Evolutionary conservation across 2,329 filamentous ascomycete species (phyloP).

Genomic region (Trichophyton equinum): DNA sequence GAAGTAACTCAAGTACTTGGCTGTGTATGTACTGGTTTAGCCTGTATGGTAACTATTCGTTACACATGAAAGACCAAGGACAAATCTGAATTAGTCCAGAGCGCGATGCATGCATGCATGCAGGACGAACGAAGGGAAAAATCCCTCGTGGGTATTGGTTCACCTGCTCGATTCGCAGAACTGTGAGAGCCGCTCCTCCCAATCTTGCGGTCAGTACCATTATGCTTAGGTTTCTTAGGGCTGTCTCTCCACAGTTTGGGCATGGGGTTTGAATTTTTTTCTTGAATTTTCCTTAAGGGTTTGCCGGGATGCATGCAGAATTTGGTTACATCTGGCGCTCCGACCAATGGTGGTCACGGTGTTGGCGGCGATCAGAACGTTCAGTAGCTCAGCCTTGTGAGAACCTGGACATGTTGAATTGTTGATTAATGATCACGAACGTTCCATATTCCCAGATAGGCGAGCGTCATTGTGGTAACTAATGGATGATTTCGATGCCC

Average conservation of each 20-base stretch:
- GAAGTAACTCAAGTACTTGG: background rate
- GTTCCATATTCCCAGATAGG: background rate
- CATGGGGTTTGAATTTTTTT: background rate
- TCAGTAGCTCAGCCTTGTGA: conserved; percentile 2
- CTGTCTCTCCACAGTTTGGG: background rate
- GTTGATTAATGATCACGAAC: conserved; percentile 1
- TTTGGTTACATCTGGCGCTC: background rate
- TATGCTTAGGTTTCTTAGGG: background rate
- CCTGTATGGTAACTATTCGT: background rate
- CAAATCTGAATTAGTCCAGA: background rate
- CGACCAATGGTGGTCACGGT: background rate
- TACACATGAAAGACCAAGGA: background rate
- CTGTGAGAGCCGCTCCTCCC: background rate
- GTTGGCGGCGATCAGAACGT: background rate
- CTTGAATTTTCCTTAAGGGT: background rate
- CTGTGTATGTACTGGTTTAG: background rate
- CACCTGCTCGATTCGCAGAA: background rate
- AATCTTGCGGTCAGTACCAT: background rate
- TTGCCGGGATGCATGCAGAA: background rate
- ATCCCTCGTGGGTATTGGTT: background rate
- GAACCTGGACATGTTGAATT: background rate
- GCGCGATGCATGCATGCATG: background rate
- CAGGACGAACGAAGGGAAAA: background rate
- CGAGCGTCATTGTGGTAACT: background rate
- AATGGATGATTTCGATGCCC: background rate